A percentile compares a stretch with the other conserved stretches of the same genome.
These are phyloP conservation scores for Aphanocladium album DNA, from an alignment of 2,329 filamentous ascomycete species.

Conservation along the genomic window DNA sequence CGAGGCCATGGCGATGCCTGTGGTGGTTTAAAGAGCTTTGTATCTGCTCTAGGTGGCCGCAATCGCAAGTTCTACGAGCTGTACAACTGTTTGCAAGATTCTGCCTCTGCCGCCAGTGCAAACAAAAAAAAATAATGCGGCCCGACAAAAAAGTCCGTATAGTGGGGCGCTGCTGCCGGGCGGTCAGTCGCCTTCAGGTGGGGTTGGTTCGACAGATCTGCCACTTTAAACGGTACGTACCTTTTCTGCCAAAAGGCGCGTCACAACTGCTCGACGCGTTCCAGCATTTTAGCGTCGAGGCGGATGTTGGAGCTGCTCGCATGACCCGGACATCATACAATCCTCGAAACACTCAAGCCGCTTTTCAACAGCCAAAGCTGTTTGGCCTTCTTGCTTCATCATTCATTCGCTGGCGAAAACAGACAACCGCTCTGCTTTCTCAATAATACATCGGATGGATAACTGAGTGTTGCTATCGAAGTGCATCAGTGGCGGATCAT, in stretches of 20 bases:
- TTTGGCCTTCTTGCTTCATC: neutral
- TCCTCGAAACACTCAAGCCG: neutral
- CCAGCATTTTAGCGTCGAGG: neutral
- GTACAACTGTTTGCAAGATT: neutral
- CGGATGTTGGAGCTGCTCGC: neutral
- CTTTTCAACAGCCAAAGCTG: neutral
- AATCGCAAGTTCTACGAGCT: neutral
- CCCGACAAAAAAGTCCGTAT: conserved; percentile 30
- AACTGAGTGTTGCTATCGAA: conserved; percentile 6
- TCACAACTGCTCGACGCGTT: conserved; percentile 7
- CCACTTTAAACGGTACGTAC: conserved; percentile 17
- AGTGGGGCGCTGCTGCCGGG: conserved; percentile 22
- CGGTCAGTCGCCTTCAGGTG: conserved; percentile 13
- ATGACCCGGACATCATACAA: no score
- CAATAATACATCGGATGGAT: neutral
- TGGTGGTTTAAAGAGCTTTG: neutral
- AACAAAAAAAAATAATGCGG: conserved; percentile 32
- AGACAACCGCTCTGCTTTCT: neutral
- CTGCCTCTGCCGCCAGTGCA: conserved; percentile 14
- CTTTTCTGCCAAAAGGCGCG: conserved; percentile 1
- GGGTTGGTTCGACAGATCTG: conserved; percentile 17
- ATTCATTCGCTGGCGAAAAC: neutral
- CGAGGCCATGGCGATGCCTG: conserved; percentile 43
- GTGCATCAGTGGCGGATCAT: neutral
- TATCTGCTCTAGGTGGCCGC: neutral